phyloP scores from a whole-genome alignment of 2,329 filamentous ascomycete species.

The Sphaerostilbella broomeana region DNA sequence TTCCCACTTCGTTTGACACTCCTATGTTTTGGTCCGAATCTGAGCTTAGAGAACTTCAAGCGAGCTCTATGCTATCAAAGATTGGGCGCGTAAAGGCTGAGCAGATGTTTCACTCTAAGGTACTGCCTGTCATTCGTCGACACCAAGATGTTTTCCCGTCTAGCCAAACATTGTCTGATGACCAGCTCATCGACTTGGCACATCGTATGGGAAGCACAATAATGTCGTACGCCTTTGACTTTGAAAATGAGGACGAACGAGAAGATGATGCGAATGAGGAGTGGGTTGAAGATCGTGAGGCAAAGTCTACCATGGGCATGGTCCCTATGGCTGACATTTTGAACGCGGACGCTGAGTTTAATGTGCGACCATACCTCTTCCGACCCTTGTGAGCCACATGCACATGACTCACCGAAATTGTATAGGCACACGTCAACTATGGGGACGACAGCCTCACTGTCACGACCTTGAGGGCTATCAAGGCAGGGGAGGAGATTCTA shows the following conservation, averaged over 20 bases:
- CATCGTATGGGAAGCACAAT: slow-evolving; percentile 83
- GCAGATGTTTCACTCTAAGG: slow-evolving; percentile 52
- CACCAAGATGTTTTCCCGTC: slow-evolving; percentile 39
- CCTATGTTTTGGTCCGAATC: slow-evolving; percentile 79
- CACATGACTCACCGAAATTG: neutral
- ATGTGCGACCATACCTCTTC: slow-evolving; percentile 42
- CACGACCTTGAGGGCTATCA: slow-evolving; percentile 62
- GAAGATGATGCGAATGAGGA: slow-evolving; percentile 57
- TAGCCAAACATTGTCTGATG: slow-evolving; percentile 32
- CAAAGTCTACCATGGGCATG: slow-evolving; percentile 66
- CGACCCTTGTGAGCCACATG: too few relatives aligned
- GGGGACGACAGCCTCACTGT: slow-evolving; percentile 57
- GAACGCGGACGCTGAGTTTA: slow-evolving; percentile 84
- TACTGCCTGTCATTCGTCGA: slow-evolving; percentile 45
- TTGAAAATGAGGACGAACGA: slow-evolving; percentile 51
- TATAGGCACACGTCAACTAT: slow-evolving; percentile 48
- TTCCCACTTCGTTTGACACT: slow-evolving; percentile 69
- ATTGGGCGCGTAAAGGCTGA: slow-evolving; percentile 71
- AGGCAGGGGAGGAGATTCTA: slow-evolving; percentile 67
- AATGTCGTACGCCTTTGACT: slow-evolving; percentile 89
- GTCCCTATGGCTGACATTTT: slow-evolving; percentile 85
- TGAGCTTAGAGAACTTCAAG: slow-evolving; percentile 68
- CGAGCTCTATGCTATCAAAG: slow-evolving; percentile 67
- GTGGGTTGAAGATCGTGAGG: slow-evolving; percentile 58
- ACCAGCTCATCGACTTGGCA: slow-evolving; percentile 46